Evolutionary conservation across 1,139 yeast genomes (phyloP).

Genomic region (Yamadazyma spencermartinsiae): DNA sequence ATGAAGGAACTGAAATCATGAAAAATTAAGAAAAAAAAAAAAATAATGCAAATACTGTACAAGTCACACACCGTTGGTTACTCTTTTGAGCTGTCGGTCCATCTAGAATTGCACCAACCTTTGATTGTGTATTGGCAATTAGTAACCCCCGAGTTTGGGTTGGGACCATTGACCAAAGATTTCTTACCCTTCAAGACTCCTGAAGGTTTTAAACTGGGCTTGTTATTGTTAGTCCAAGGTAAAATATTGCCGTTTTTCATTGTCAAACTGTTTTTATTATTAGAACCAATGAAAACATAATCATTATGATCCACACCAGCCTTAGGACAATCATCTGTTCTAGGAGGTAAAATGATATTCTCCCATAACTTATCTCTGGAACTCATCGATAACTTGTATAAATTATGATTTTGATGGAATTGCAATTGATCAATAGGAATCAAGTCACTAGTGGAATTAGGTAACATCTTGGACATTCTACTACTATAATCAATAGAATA

Average conservation of each 20-base stretch:
- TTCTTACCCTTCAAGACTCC: conserved; percentile 30
- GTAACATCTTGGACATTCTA: conserved; percentile 28
- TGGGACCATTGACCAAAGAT: conserved; percentile 29
- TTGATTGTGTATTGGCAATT: conserved; percentile 50
- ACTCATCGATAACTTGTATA: conserved; percentile 34
- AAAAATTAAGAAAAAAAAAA: not conserved
- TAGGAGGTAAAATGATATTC: conserved; percentile 47
- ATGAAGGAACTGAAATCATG: not conserved
- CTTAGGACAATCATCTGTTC: conserved; percentile 38
- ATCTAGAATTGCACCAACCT: conserved; percentile 54
- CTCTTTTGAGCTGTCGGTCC: conserved; percentile 24
- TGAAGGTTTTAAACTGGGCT: conserved; percentile 33
- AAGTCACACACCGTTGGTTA: not conserved
- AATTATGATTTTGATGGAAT: conserved; percentile 30
- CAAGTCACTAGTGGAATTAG: conserved; percentile 24
- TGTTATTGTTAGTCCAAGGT: conserved; percentile 38
- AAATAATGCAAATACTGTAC: not conserved
- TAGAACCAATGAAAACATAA: conserved; percentile 23
- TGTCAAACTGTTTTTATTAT: conserved; percentile 13
- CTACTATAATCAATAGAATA: conserved; percentile 49
- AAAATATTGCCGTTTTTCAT: conserved; percentile 28
- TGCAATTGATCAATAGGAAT: conserved; percentile 10
- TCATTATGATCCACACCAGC: conserved; percentile 22
- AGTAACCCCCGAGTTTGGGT: conserved; percentile 43
- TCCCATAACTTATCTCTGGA: conserved; percentile 52